Base-by-base conservation (phyloP, 768 basidiomycete genomes). In the Podaxis mareebaensis region DNA sequence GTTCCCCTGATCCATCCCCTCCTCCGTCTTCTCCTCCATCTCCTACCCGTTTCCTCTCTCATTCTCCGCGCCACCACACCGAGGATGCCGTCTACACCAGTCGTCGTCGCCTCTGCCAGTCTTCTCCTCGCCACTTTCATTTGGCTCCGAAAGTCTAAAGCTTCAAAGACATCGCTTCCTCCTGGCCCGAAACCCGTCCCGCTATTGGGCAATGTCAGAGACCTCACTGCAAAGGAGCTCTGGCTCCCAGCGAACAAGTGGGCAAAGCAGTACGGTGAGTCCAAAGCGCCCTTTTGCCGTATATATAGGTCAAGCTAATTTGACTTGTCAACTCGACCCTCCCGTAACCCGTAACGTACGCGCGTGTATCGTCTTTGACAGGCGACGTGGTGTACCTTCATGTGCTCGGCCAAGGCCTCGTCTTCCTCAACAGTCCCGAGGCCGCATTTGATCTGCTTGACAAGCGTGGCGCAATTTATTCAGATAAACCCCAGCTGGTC, bases 151-250 rank as follows among this genome's bases (percentile, higher is more conserved):
- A 81, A 78, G 76, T 66, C 75, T 74, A 78, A 77, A 74, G 65
- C 74, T 74, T 73, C 74, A 67, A 62, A 73, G 60, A 73, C 74
- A 44, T 77, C 80, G 58, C 73, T 84, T 30, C 89, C 89, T 40
- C 89, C 90, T 62, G 90, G 90, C 24, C 90, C 90, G 60, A 83
- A 79, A 65, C 86, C 87, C 0, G 71, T 88, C 61, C 88, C 88
- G 0, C 42, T 90, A 53, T 68, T 91, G 13, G 90, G 90, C 6
- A 91, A 92, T 72, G 67, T 90, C 11, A 72, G 76, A 46, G 84
- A 91, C 68, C 76, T 91, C 61, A 83, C 82, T 0, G 63, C 81
- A 11, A 84, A 85, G 64, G 84, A 89, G 72, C 80, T 88, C 3
- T 91, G 90, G 89, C 72, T 91, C 17, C 75, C 75, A n/a, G 85